Evolutionary conservation across 2,329 filamentous ascomycete genomes (phyloP).

Genomic region (Cercospora brassicicola): DNA sequence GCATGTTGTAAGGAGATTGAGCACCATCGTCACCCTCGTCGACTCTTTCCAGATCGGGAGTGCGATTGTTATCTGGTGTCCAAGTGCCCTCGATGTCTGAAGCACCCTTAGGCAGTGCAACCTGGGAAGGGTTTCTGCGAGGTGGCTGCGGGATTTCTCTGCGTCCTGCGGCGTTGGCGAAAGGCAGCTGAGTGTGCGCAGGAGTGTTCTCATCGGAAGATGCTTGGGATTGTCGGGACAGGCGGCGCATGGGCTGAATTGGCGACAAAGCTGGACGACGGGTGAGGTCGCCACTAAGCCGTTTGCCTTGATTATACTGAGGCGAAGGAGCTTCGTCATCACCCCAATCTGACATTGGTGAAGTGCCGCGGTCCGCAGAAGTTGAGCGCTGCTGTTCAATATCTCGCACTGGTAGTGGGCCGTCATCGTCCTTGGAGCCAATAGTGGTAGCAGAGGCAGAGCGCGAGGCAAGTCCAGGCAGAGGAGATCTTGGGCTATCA

Average conservation of each 20-base stretch:
- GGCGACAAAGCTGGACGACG: conserved; percentile 14
- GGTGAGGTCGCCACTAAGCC: background rate
- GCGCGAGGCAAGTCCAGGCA: conserved; percentile 10
- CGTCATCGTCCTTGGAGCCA: background rate
- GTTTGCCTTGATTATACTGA: conserved; percentile 3
- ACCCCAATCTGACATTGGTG: conserved; percentile 18
- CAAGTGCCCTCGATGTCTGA: conserved; percentile 11
- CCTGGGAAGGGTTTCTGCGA: conserved; percentile 7
- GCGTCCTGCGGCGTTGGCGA: conserved; percentile 5
- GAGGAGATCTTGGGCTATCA: conserved; percentile 1
- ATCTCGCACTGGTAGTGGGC: conserved; percentile 4
- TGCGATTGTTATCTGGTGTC: background rate
- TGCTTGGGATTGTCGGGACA: conserved; percentile 5
- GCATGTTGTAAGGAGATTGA: conserved; percentile 17
- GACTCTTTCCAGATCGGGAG: conserved; percentile 3
- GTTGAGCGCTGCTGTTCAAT: conserved; percentile 10
- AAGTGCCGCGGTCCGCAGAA: conserved; percentile 16
- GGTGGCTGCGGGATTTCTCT: conserved; percentile 14
- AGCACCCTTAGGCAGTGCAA: conserved; percentile 11
- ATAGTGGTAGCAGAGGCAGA: conserved; percentile 12
- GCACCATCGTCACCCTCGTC: conserved; percentile 11
- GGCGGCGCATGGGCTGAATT: conserved; percentile 17
- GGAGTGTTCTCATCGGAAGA: conserved; percentile 8
- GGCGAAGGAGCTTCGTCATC: conserved; percentile 9
- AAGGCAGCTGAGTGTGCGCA: conserved; percentile 8